Evolutionary conservation across 169 alveolate species (phyloP), one percentile per base, ranked within the genome.

Genomic region (Eimeria nieschulzi): DNA sequence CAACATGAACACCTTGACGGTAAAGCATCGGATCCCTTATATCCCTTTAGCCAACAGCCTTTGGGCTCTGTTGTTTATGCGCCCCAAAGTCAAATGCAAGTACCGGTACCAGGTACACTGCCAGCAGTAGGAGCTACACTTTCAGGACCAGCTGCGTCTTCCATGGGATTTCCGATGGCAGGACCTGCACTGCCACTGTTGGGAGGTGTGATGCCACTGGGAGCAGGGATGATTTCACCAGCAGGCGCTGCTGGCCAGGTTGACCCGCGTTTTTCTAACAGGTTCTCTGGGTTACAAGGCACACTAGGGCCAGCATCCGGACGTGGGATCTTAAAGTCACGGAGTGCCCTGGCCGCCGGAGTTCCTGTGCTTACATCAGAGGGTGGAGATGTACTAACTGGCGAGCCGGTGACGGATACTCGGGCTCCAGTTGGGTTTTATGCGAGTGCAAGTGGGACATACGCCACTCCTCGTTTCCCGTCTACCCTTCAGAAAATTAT

Each of bases 381-480:
- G 56, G 73, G 56, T 9, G 87, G 87, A 10, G 87, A 79, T 66
- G 87, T 79, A 59, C 21, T 46, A 15, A 26, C 26, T 55, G 87
- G 75, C 9, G 55, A 59, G 13, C 75, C 75, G 25, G 87, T 79
- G 59, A 6, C 73, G 46, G 87, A 79, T n/a, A 79, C 87, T 10
- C 55, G 87, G 75, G 59, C 26, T 25, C 87, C 87, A 25, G 87
- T 79, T 21, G 87, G 87, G 13, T 79, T 79, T 26, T 39, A 12
- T 55, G 23, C 87, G 26, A 79, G 87, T 33, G 53, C 46, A 13
- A 79, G 1, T 26, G 87, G 87, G 75, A 72, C 59, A 19, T 79
- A 79, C 56, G 21, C 19, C n/a, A 72, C 55, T 21, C 87, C 87
- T 26, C 87, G 87, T 26, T 79, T 79, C 56, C 87, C 87, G 33